A percentile compares a stretch with the other conserved stretches of the same genome.
Conservation (phyloP, 2,329 filamentous ascomycete species). For the Pezicula radicicola region DNA sequence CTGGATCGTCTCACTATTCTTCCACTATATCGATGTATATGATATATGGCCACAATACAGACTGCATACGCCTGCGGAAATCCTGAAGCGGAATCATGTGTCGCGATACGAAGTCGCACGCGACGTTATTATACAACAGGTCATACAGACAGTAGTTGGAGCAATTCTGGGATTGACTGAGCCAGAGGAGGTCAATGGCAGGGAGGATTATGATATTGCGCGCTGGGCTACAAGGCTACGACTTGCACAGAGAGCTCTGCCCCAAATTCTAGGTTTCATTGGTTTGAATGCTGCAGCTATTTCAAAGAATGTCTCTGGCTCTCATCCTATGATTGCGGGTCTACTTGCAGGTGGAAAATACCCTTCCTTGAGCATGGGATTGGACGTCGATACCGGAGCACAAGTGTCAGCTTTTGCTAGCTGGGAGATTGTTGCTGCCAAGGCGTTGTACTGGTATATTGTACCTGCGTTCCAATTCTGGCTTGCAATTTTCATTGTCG, state of each 20-base stretch:
- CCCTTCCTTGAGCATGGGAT: constrained; percentile 61
- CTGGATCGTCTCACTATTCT: constrained; percentile 82
- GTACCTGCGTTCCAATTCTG: constrained; percentile 77
- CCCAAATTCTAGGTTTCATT: constrained; percentile 63
- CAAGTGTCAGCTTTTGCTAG: constrained; percentile 69
- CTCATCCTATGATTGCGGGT: constrained; percentile 72
- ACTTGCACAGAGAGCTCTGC: constrained; percentile 74
- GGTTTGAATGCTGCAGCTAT: constrained; percentile 75
- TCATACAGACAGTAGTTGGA: constrained; percentile 78
- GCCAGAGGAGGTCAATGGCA: constrained; percentile 69
- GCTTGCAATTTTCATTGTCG: constrained; percentile 72
- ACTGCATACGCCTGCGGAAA: constrained; percentile 90
- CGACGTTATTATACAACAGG: constrained; percentile 88
- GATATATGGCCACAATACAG: constrained; percentile 83
- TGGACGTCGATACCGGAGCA: constrained; percentile 48
- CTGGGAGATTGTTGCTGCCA: constrained; percentile 78
- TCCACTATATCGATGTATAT: constrained; percentile 65
- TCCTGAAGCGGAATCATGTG: constrained; percentile 82
- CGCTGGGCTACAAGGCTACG: constrained; percentile 86
- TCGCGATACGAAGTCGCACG: constrained; percentile 79
- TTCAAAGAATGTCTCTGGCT: constrained; percentile 69
- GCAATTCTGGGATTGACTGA: constrained; percentile 69
- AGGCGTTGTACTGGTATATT: constrained; percentile 73
- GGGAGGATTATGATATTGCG: constrained; percentile 80
- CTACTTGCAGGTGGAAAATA: constrained; percentile 79